Evolutionary conservation across 208 protist species (phyloP), one percentile per base, ranked within the genome.

Genomic region (Porcisia hertigi): DNA sequence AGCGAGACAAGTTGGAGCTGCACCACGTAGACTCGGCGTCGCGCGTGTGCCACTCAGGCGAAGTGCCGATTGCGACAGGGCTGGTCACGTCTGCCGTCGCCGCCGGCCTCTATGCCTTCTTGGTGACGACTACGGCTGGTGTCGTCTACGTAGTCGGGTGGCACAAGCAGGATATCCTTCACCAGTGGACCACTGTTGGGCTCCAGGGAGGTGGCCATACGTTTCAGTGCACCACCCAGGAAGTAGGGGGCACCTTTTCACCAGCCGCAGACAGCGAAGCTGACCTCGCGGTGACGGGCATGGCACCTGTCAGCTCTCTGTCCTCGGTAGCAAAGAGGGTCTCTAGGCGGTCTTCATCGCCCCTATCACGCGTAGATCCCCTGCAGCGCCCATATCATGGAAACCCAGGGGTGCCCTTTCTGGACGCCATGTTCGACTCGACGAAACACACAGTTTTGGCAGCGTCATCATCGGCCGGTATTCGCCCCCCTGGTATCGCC

Each of bases 101-200:
- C 9, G 84, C 80, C 20, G 90, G 90, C n/a, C 62, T 77, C 20
- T 78, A 88, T 54, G 82, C 84, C 30, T 92, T 94, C 54, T 72
- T 92, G 0, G 86, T 90, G 39, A 87, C 83, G 55, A 94, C 90
- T 16, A 92, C 86, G 0, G 77, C 87, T 2, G 90, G 90, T 54
- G 79, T 87, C 47, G 85, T 92, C 39, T 90, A 87, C 64, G 82
- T 92, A 14, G 65, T 94, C 41, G 88, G 88, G 59, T 94, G 90
- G 90, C 77, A 75, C 52, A 52, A 66, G 30, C 77, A 90, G 45
- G 71, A 73, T 36, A 57, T 94, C 41, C 71, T 94, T 57, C 86
- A 92, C 52, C 79, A 78, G 16, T 91, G 82, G 83, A 91, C 74
- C n/a, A 84, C 75, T 16, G 73, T 71, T 4, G 72, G 74, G 12